phyloP scores from a whole-genome alignment of 805 yeast species.

The Nakazawaea ambrosiae region DNA sequence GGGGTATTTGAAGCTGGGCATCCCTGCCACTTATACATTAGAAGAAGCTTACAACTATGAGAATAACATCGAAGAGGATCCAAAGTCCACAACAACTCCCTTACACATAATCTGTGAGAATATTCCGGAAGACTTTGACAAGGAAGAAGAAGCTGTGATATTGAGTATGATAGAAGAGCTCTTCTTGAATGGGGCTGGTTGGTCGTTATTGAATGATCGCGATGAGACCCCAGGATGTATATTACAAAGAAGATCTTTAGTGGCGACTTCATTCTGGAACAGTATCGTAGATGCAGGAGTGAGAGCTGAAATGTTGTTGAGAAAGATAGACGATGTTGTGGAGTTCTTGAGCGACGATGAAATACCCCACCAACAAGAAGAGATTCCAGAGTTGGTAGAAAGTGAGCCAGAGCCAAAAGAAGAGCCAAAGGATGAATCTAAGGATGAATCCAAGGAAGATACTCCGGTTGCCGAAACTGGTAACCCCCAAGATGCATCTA shows the following conservation, averaged over 20 bases:
- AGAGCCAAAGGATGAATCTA: constrained; percentile 16
- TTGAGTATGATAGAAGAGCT: constrained; percentile 52
- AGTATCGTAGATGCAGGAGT: constrained; percentile 79
- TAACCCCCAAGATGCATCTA: constrained; percentile 47
- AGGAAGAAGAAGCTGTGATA: constrained; percentile 35
- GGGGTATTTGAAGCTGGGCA: constrained; percentile 48
- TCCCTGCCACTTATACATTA: constrained; percentile 77
- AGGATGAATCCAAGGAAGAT: constrained; percentile 13
- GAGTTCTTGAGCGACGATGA: constrained; percentile 48
- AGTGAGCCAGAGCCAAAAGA: constrained; percentile 6
- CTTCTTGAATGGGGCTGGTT: constrained; percentile 85
- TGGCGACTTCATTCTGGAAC: constrained; percentile 31
- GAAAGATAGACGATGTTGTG: constrained; percentile 59
- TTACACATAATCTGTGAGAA: constrained; percentile 61
- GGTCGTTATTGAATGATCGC: constrained; percentile 72
- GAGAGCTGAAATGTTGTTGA: constrained; percentile 73
- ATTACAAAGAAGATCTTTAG: constrained; percentile 42
- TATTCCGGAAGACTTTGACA: constrained; percentile 31
- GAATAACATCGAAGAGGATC: constrained; percentile 30
- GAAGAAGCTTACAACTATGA: constrained; percentile 66
- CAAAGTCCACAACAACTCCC: constrained; percentile 63
- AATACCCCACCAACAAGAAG: constrained; percentile 3
- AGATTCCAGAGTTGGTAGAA: background rate
- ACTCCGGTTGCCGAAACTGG: constrained; percentile 12
- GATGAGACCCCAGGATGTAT: constrained; percentile 84